These are phyloP conservation scores for Geosmithia morbida DNA, from an alignment of 2,329 filamentous ascomycete genomes.

Conservation along the genomic window DNA sequence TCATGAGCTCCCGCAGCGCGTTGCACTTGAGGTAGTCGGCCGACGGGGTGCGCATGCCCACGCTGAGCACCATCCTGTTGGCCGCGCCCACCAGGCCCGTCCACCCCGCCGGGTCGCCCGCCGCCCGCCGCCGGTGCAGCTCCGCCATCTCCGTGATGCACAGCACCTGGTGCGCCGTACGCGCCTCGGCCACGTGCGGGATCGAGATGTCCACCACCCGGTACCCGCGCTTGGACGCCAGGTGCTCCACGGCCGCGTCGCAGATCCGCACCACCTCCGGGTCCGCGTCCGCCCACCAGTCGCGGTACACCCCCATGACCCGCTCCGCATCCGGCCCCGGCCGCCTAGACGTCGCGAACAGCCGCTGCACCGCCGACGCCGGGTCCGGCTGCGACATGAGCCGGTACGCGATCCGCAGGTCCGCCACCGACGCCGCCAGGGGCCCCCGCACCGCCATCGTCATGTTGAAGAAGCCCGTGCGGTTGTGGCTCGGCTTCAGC, in stretches of 20 bases:
- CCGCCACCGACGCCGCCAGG: conserved; percentile 59
- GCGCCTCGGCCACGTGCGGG: conserved; percentile 54
- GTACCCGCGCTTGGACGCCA: conserved; percentile 33
- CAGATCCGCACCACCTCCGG: conserved; percentile 47
- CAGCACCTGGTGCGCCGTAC: conserved; percentile 62
- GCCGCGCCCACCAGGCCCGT: conserved; percentile 44
- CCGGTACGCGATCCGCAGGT: conserved; percentile 72
- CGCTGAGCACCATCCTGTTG: conserved; percentile 55
- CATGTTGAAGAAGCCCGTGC: conserved; percentile 38
- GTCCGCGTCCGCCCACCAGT: conserved; percentile 35
- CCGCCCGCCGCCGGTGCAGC: conserved; percentile 24
- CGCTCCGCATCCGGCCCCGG: conserved; percentile 30
- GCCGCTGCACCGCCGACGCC: conserved; percentile 39
- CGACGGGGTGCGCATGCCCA: conserved; percentile 49
- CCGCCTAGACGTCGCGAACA: conserved; percentile 45
- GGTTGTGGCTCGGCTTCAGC: conserved; percentile 64
- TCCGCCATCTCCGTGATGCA: conserved; percentile 59
- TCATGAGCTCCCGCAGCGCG: conserved; percentile 59
- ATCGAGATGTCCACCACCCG: conserved; percentile 44
- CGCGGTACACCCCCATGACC: conserved; percentile 57
- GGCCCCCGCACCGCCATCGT: conserved; percentile 55
- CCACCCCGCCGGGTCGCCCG: conserved; percentile 28
- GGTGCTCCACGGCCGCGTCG: conserved; percentile 44
- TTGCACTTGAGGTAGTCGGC: conserved; percentile 60
- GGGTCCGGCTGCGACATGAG: conserved; percentile 63